A percentile compares a stretch with the other conserved stretches of the same genome.
These are phyloP conservation scores for Solanum chmielewskii DNA, from an alignment of 257 asterid species.

Conservation along the genomic window DNA sequence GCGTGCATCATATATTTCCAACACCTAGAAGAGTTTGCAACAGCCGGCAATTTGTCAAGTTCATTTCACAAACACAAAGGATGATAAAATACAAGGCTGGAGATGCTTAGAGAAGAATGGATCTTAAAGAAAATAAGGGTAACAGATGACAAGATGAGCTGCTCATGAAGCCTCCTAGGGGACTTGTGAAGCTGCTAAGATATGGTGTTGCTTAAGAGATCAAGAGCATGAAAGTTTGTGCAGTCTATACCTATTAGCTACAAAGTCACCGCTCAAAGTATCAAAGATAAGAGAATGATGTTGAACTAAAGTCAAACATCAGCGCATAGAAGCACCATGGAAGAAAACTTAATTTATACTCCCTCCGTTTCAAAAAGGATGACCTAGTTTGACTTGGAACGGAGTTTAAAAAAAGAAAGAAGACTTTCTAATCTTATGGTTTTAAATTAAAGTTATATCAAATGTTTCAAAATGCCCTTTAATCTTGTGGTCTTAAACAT, in stretches of 20 bases:
- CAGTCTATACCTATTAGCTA: not conserved
- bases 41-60: not conserved
- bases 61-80: not conserved
- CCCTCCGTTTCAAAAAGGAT: too few species aligned
- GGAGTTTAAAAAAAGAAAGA: too few species aligned
- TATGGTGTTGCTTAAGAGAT: not conserved
- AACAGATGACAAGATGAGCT: not conserved
- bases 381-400: too few species aligned
- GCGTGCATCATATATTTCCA: not conserved
- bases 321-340: not conserved
- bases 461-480: too few species aligned
- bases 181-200: not conserved
- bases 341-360: not conserved
- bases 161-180: not conserved
- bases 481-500: too few species aligned
- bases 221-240: not conserved
- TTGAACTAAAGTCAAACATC: not conserved
- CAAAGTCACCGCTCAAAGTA: not conserved
- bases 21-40: not conserved
- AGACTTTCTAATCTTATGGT: too few species aligned
- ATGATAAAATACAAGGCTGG: not conserved
- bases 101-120: not conserved
- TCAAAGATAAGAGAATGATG: not conserved
- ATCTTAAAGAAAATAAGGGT: not conserved
- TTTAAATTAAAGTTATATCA: too few species aligned